Base-by-base conservation (phyloP, 306 rosid genomes). In the Trifolium fragiferum region DNA sequence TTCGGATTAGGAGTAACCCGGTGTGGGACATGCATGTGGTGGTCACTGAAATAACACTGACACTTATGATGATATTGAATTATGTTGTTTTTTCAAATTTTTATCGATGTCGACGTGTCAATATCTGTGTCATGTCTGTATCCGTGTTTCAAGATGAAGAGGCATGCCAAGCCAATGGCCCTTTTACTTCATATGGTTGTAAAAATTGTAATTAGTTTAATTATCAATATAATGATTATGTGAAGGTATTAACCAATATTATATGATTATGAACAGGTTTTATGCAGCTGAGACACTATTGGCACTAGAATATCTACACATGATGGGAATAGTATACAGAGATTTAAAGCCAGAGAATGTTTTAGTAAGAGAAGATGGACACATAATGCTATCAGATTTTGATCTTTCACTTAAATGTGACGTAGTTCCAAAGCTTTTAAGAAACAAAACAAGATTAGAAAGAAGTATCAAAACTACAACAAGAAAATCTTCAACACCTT, bases 241-340 rank as follows among this genome's bases (percentile, higher is more conserved):
- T 15, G 20, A 49, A 21, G 32, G 43, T 61, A 64, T 38, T 64
- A 64, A 64, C 30, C 8, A 64, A 64, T 37, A 30, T 30, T 30
- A 30, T 27, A 27, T 27, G 32, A 30, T 30, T 4, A 30, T 30
- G 23, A 43, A n/a, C 77, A 93, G 98, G 82, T 94, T 94, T 76
- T 94, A 94, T 70, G 95, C 93, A 10, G 97, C 98, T 2, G 98
- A 94, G 89, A 90, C 91, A 40, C 85, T 91, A 4, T 61, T 94
- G 78, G 98, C 93, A 1, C 5, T 94, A 8, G 98, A 94, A 80
- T 94, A 94, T 86, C 89, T 94, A 6, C 98, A 94, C 90, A 89
- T 93, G 98, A 91, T 93, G 98, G 98, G 98, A 2, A 89, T 93
- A 44, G 93, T 93, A 69, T 93, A 93, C 87, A 85, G 98, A 70